Evolutionary conservation across 768 basidiomycete species (phyloP).

Genomic region (Boletus sensibilis): DNA sequence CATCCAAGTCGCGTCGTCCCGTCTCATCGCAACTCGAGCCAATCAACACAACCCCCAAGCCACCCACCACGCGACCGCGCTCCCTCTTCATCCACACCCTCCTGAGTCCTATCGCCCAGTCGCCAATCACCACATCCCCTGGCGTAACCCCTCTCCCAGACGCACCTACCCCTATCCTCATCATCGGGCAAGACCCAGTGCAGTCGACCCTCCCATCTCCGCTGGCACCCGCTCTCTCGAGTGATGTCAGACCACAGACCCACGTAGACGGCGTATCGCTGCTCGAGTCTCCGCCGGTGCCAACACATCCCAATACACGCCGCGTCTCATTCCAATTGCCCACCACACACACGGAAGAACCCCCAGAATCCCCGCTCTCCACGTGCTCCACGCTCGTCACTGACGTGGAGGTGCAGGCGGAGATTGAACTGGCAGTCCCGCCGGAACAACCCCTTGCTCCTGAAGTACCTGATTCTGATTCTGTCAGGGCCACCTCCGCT

Average conservation of each 20-base stretch:
- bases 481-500: not conserved
- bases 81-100: not conserved
- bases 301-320: not conserved
- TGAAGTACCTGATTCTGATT: not conserved
- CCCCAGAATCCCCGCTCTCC: not conserved
- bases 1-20: not conserved
- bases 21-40: not conserved
- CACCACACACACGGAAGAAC: not conserved
- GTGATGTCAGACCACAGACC: not conserved
- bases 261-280: not conserved
- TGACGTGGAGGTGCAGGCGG: not conserved
- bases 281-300: not conserved
- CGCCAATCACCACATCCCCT: not conserved
- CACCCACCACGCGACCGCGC: not conserved
- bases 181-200: constrained; percentile 12
- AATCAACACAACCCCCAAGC: not conserved
- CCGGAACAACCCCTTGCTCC: not conserved
- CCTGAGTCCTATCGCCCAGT: not conserved
- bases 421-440: not conserved
- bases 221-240: not conserved
- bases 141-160: not conserved
- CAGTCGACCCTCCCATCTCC: not conserved
- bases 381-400: constrained; percentile 18
- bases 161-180: constrained; percentile 1
- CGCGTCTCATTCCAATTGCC: constrained; percentile 12